Base-by-base conservation (phyloP, 1,284 basidiomycete species). In the Ganoderma meredithae region DNA sequence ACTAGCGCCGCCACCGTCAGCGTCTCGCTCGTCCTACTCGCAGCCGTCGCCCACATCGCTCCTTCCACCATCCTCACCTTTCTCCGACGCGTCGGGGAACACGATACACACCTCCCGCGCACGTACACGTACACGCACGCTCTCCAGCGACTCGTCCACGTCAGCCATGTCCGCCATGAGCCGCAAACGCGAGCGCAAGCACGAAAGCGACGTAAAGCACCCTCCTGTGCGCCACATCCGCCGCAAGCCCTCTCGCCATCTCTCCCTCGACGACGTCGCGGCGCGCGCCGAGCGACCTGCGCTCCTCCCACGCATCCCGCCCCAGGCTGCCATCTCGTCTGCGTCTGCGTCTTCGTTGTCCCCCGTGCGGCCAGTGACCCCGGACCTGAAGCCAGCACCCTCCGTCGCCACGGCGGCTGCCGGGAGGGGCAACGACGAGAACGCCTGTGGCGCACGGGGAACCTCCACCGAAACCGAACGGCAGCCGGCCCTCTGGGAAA, bases 251-350 rank as follows among this genome's bases (percentile, higher is more conserved):
- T 60, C 69, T 69, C 70, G 72, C n/a, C 76, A 77, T 8, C 80
- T 80, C 25, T 88, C 88, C 10, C 84, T 92, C 33, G 90, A 92
- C 79, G 83, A 82, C 68, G 81, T 91, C 72, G 79, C 79, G 19
- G 69, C 76, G 43, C 79, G 78, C 63, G 63, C 71, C 3, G 79
- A 80, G 62, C 75, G 74, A 39, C 72, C 73, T 4, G 67, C 69
- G 25, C 67, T 69, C 62, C 49, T 66, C 36, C 67, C 73, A 13
- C 72, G 69, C 68, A 68, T 72, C 19, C 72, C 64, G 31, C 71
- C 67, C 40, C 69, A 62, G 27, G 1, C 47, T 22, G n/a, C n/a
- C 62, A 39, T 65, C 64, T 47, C 65, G 40, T 17, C n/a, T n/a
- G n/a, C n/a, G n/a, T n/a, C n/a, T n/a, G n/a, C n/a, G n/a, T n/a